A percentile compares a stretch with the other conserved stretches of the same genome.
phyloP scores from a whole-genome alignment of 2,329 filamentous ascomycete genomes.

The Claviceps sp. region DNA sequence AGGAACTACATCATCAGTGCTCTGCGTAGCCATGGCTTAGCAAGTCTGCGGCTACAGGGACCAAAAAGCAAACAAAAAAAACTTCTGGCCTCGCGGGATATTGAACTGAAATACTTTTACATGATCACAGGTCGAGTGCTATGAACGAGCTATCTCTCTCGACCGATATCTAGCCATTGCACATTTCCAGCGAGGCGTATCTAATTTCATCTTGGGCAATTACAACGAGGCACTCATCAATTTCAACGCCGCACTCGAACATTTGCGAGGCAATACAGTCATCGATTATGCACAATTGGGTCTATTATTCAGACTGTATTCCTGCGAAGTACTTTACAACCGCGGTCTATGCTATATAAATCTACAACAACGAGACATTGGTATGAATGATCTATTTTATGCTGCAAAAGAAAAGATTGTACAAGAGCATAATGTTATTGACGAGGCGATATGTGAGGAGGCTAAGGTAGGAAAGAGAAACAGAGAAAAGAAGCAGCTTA shows the following conservation, averaged over 20 bases:
- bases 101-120: neutral
- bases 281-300: constrained; percentile 97
- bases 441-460: constrained; percentile 86
- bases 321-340: constrained; percentile 96
- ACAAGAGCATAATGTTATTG: constrained; percentile 92
- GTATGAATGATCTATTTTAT: constrained; percentile 80
- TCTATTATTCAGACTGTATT: constrained; percentile 90
- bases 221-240: constrained; percentile 96
- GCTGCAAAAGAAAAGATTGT: constrained; percentile 94
- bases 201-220: constrained; percentile 91
- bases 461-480: constrained; percentile 54
- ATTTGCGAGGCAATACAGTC: constrained; percentile 87
- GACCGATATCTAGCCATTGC: constrained; percentile 95
- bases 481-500: neutral
- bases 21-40: neutral
- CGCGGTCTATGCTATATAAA: constrained; percentile 96
- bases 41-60: neutral
- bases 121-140: constrained; percentile 65
- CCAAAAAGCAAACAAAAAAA: no score
- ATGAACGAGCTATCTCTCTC: constrained; percentile 77
- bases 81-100: neutral
- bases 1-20: neutral
- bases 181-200: constrained; percentile 97
- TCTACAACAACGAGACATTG: constrained; percentile 77
- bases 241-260: constrained; percentile 95